Evolutionary conservation across 202 grass and related monocot species (phyloP), one percentile per base, ranked within the genome.

Genomic region (Carex sylvatica): DNA sequence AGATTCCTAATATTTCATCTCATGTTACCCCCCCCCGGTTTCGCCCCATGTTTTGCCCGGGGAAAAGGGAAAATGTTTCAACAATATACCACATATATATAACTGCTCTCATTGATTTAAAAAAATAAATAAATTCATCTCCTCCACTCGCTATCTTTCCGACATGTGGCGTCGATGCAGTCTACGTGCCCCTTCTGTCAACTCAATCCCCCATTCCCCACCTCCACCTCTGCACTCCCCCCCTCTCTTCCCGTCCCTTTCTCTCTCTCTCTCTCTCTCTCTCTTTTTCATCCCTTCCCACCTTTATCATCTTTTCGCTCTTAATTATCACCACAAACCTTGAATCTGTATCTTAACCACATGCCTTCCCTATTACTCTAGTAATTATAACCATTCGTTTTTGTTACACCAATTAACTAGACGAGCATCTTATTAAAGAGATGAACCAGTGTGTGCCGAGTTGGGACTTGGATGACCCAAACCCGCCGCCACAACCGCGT

Each of bases 391-490:
- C 69, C 69, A 70, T 31, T 60, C 53, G 15, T 61, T 33, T 33
- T 8, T 1, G 18, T 70, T 36, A 8, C 70, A 19, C 15, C 46
- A 24, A 24, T 18, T 49, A 54, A 3, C 2, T 36, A 70, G 5
- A 6, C 16, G 63, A 10, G 10, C 42, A 13, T 47, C 18, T 28
- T 28, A 28, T 28, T 20, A 61, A 52, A 58, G 60, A 79, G 49
- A 91, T 96, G 93, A 93, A 88, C 73, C 93, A 96, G 86, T 93
- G 93, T 42, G 97, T 96, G 74, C 93, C 91, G 14, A 91, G 88
- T 49, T 99, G 93, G 97, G 91, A 91, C 36, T 77, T 99, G 53
- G 93, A 93, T 14, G 89, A 93, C 15, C 80, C 82, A 22, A 86
- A 84, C 24, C 35, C 62, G 4, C 80, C 55, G 9, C 80, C 53